phyloP scores from a whole-genome alignment of 768 basidiomycete genomes.

The Daedalea quercina region DNA sequence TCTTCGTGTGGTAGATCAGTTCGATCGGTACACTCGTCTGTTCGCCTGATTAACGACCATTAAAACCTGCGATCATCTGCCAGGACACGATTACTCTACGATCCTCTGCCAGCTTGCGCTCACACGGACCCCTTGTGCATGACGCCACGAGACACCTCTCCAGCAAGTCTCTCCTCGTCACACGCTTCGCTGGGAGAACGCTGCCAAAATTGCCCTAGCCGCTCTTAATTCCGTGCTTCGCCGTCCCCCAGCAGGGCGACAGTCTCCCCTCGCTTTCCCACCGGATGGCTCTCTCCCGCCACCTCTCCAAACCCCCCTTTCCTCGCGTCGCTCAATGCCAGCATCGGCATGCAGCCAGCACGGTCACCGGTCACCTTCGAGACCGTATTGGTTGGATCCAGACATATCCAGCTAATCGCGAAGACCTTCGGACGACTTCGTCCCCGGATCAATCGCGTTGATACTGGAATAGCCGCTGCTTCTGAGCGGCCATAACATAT shows the following conservation, averaged over 20 bases:
- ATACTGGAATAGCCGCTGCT: neutral
- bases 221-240: conserved; percentile 4
- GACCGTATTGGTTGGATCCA: neutral
- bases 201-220: conserved; percentile 5
- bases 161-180: conserved; percentile 4
- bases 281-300: neutral
- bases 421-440: neutral
- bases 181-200: conserved; percentile 9
- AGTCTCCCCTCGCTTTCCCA: neutral
- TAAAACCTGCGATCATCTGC: neutral
- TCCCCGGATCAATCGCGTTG: neutral
- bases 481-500: neutral
- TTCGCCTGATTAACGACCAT: neutral
- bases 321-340: neutral
- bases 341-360: neutral
- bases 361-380: neutral
- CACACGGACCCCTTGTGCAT: neutral
- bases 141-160: conserved; percentile 8
- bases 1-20: no score
- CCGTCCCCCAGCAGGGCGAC: neutral
- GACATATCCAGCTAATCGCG: neutral
- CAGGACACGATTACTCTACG: no score
- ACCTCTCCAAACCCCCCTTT: neutral
- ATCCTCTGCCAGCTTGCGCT: neutral
- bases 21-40: no score